Evolutionary conservation across 768 basidiomycete genomes (phyloP).

Genomic region (Pulveroboletus sp.): DNA sequence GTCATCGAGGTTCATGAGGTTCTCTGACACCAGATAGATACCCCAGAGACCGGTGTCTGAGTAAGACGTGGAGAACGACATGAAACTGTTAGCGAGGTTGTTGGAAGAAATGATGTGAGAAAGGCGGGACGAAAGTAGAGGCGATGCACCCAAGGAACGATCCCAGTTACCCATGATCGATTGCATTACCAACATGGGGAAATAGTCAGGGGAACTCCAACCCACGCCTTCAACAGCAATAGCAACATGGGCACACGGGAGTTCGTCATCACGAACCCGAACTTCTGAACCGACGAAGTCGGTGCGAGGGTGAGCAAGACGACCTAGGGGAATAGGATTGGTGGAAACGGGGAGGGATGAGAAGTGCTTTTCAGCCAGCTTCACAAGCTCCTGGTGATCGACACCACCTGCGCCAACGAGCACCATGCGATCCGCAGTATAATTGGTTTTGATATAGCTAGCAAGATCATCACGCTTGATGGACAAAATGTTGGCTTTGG

Average conservation of each 20-base stretch:
- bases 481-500: slow-evolving; percentile 93
- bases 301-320: slow-evolving; percentile 71
- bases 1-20: slow-evolving; percentile 91
- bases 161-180: slow-evolving; percentile 99
- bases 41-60: slow-evolving; percentile 99
- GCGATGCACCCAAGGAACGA: slow-evolving; percentile 86
- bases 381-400: slow-evolving; percentile 87
- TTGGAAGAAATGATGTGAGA: slow-evolving; percentile 87
- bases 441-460: slow-evolving; percentile 95
- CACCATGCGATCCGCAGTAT: slow-evolving; percentile 98
- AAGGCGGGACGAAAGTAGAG: slow-evolving; percentile 86
- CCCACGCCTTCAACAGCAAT: slow-evolving; percentile 97
- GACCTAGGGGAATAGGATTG: slow-evolving; percentile 86
- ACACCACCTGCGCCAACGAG: slow-evolving; percentile 97
- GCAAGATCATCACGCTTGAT: slow-evolving; percentile 88
- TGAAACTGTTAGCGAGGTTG: slow-evolving; percentile 98
- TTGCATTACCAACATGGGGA: slow-evolving; percentile 99
- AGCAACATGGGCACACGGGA: slow-evolving; percentile 88
- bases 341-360: slow-evolving; percentile 82
- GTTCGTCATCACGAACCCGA: slow-evolving; percentile 88
- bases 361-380: slow-evolving; percentile 94
- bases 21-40: slow-evolving; percentile 95
- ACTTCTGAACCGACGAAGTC: slow-evolving; percentile 93
- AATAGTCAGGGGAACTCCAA: slow-evolving; percentile 98
- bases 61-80: slow-evolving; percentile 99